phyloP scores from a whole-genome alignment of 139 green algal genomes.

The Picochlorum sp. region DNA sequence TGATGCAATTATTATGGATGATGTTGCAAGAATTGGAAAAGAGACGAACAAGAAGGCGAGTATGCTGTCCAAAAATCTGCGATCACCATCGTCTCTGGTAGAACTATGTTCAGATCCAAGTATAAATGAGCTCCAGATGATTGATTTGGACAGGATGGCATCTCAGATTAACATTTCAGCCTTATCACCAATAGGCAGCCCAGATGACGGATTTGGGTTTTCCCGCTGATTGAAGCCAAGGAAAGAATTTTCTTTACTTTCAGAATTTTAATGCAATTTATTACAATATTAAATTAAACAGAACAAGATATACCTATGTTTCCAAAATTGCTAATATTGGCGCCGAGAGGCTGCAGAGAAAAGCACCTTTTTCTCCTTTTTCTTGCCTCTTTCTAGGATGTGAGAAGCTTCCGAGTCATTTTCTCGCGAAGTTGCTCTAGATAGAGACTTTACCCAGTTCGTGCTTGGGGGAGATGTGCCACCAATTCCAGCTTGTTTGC shows the following conservation, averaged over 20 bases:
- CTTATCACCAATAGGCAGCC: background rate
- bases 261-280: too few species aligned
- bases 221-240: too few species aligned
- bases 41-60: slow-evolving; percentile 15
- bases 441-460: too few species aligned
- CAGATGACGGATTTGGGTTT: too few species aligned
- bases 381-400: too few species aligned
- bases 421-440: too few species aligned
- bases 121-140: background rate
- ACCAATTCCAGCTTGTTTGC: too few species aligned
- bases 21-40: slow-evolving; percentile 22
- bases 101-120: background rate
- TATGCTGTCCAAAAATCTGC: slow-evolving; percentile 20
- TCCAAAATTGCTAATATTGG: background rate
- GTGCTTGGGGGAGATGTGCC: too few species aligned
- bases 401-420: too few species aligned
- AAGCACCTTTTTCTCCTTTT: slow-evolving; percentile 4
- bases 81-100: slow-evolving; percentile 4
- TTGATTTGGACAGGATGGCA: slow-evolving; percentile 1
- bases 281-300: too few species aligned
- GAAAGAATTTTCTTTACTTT: too few species aligned
- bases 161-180: background rate
- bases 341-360: slow-evolving; percentile 10
- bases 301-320: too few species aligned
- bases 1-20: slow-evolving; percentile 36